These are phyloP conservation scores for Castanospermum australe DNA, from an alignment of 306 rosid genomes.

Conservation along the genomic window DNA sequence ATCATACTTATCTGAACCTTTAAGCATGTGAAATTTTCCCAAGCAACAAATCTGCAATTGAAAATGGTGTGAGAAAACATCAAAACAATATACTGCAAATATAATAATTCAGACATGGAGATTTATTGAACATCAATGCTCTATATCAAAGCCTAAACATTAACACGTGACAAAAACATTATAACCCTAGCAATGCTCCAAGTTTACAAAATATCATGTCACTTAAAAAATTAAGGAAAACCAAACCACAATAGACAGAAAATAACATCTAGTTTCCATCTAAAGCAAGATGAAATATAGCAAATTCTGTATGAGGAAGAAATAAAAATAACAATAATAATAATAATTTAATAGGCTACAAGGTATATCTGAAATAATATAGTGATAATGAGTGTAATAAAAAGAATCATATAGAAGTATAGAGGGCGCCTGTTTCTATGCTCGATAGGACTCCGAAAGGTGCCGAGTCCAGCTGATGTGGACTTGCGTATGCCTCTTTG, in stretches of 20 bases:
- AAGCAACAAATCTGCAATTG: constrained; percentile 21
- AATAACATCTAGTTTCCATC: not conserved
- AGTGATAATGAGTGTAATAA: not conserved
- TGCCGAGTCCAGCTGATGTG: not conserved
- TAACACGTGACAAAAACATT: not conserved
- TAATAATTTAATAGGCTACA: no score
- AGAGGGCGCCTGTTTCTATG: not conserved
- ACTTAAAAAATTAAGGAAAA: not conserved
- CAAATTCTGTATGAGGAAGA: not conserved
- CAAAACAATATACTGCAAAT: not conserved
- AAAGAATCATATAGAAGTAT: not conserved
- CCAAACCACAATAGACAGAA: not conserved
- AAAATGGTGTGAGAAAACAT: constrained; percentile 1
- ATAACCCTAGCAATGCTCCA: not conserved
- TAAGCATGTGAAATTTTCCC: constrained; percentile 6
- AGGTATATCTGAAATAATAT: not conserved
- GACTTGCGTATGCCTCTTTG: not conserved
- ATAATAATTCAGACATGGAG: not conserved
- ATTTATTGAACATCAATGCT: not conserved
- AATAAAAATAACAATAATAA: not conserved
- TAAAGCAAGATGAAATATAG: not conserved
- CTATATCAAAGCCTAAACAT: not conserved
- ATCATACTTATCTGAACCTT: constrained; percentile 13
- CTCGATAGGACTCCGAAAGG: not conserved
- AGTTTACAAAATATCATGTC: not conserved